Evolutionary conservation across 768 basidiomycete species (phyloP), one percentile per base, ranked within the genome.

Genomic region (Xanthoconium purpureum): DNA sequence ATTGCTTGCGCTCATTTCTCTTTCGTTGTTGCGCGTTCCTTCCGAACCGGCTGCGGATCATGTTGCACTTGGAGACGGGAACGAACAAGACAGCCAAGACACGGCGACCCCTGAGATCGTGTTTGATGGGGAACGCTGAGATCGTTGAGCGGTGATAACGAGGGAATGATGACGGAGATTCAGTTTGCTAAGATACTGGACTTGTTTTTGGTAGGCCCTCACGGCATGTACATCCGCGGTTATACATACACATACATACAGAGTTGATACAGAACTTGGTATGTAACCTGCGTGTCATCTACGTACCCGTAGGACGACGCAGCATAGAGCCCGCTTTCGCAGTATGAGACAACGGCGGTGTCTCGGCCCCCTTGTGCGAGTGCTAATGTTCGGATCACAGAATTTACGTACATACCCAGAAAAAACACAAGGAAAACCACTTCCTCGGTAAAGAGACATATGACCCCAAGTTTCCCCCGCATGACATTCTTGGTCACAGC

Each of bases 1-100:
- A 47, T 47, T 64, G 9, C 29, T 81, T 7, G 76, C 84, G 8
- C 74, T 85, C 53, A 40, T 72, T 36, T 64, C 81, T 13, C 66
- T 87, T 33, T 59, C 65, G 13, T 74, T 83, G 47, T 80, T 89
- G 10, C 76, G 79, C 17, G 60, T 83, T 44, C 70, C 72, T 14
- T 48, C 57, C 6, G 36, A 44, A 14, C 2, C 12, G 15, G 11
- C 39, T 8, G 50, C 29, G n/a, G 53, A 56, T 20, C 10, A 7
- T 33, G 30, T 7, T 33, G n/a, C 28, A 14, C 15, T 36, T 38
- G 44, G 24, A 18, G 13, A 42, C 11, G 51, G 10, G 33, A n/a
- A 47, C n/a, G 61, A 54, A 43, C 55, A 55, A 60, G 32, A 55
- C 32, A 32, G 30, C 36, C 53, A 18, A 32, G 18, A 13, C 10